Evolutionary conservation across 306 rosid species (phyloP), one percentile per base, ranked within the genome.

Genomic region (Begonia fuchsioides): DNA sequence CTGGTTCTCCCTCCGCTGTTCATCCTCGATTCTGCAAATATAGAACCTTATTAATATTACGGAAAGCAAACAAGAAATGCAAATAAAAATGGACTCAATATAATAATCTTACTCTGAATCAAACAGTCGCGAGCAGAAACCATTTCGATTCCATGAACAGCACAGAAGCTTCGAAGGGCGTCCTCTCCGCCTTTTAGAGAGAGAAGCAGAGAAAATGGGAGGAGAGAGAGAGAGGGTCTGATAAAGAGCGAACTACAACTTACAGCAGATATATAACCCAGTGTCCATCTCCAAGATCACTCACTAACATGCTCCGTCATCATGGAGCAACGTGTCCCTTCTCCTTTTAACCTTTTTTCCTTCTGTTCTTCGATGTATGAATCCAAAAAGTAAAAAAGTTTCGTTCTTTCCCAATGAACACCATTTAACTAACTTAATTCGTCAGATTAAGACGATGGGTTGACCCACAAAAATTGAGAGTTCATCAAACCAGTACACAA

Each of bases 1-100:
- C 62, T 63, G 3, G 75, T 63, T 56, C 68, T 78, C 57, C 56
- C 55, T 59, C 62, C 67, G 49, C 63, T 66, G 53, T 74, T 71
- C 96, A 82, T 86, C 63, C 59, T 75, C 43, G 17, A 66, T 57
- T 57, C 82, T 71, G 76, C 72, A 65, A 41, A 8, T 4, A 26
- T 26, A 5, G 35, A 26, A 26, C 35, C 35, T 26, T 26, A 5
- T 26, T 26, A 26, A 26, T 26, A 26, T 26, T 26, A 26, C 4
- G 35, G 35, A 17, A 53, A 39, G 51, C 52, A 47, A 32, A 46
- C 52, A 56, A 56, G 61, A 61, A 61, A 49, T 13, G 61, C 44
- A 41, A 40, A 10, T 52, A 43, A 50, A 48, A 56, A 44, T 32
- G 39, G 46, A 41, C 41, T 17, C 38, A 32, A 19, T 11, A 11